Percentiles rank a stretch among this genome's conserved stretches.
phyloP scores from a whole-genome alignment of 768 basidiomycete species.

The Plicaturopsis crispa region DNA sequence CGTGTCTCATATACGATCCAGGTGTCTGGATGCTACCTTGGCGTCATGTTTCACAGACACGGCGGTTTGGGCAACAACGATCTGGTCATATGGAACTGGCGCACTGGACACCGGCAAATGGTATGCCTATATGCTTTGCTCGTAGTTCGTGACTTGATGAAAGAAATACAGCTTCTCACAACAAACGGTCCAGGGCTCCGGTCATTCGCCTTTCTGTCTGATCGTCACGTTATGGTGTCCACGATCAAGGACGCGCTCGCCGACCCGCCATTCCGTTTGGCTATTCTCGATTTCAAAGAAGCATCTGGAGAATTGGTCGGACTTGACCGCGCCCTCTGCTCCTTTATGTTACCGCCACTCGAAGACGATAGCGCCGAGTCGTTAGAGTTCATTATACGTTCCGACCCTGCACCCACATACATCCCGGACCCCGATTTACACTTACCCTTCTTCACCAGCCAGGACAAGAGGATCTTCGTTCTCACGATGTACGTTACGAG shows the following conservation, averaged over 20 bases:
- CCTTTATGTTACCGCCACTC: slow-evolving; percentile 35
- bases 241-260: background rate
- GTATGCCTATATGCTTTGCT: slow-evolving; percentile 28
- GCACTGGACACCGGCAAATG: slow-evolving; percentile 38
- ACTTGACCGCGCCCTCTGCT: slow-evolving; percentile 12
- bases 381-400: slow-evolving; percentile 36
- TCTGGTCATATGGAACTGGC: slow-evolving; percentile 63
- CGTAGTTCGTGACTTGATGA: slow-evolving; percentile 7
- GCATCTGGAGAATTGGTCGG: background rate
- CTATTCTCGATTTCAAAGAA: background rate
- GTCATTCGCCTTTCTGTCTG: slow-evolving; percentile 19
- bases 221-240: slow-evolving; percentile 16
- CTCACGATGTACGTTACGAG: slow-evolving; percentile 33
- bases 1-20: slow-evolving; percentile 41
- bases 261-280: background rate
- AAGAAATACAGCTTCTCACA: background rate
- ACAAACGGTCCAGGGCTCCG: background rate
- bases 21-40: slow-evolving; percentile 43
- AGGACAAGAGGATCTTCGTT: slow-evolving; percentile 35
- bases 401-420: slow-evolving; percentile 47
- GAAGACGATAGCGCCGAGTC: slow-evolving; percentile 15
- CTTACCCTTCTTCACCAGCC: slow-evolving; percentile 41
- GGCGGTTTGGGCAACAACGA: slow-evolving; percentile 29
- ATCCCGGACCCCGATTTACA: slow-evolving; percentile 20
- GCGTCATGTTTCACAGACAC: slow-evolving; percentile 37